Evolutionary conservation across 164 flowering plant species (phyloP), one percentile per base, ranked within the genome.

Genomic region (Vitis labrusca): DNA sequence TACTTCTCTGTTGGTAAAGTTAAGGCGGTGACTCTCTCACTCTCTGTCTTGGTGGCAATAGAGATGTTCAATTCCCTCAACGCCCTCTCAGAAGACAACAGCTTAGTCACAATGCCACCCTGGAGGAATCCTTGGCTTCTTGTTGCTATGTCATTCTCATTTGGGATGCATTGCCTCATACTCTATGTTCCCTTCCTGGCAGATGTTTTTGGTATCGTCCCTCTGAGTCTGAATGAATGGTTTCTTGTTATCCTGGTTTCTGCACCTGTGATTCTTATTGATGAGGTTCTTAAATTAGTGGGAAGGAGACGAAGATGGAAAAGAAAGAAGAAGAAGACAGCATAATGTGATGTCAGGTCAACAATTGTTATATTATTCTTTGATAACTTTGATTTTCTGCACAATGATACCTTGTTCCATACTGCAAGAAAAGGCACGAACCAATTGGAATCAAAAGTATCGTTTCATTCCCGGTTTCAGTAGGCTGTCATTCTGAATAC

Each of bases 61-160:
- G 97, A 94, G 82, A 90, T 92, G 98, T 88, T 94, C 66, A 94
- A 94, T 78, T 86, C 97, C 66, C 85, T 93, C 54, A 93, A 93
- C 69, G 98, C 98, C 9, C 81, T 93, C 47, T 93, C 97, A 2
- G 97, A 94, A 82, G 93, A 94, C 73, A 86, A 79, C 65, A 92
- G 98, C 79, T 80, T 94, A 83, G 27, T 91, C 50, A 82, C 55
- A 16, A 87, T 92, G 95, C 97, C 97, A 13, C 97, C 98, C 8
- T 92, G 97, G 97, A 88, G 76, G 67, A 94, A 94, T 75, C 97
- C 93, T 23, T 94, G 90, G 90, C 97, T 94, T 66, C 71, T 92
- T 71, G 84, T 89, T 32, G 99, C 99, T 27, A 88, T 92, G 97
- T 80, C 92, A 1, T 75, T 90, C 47, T 94, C 99, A 12, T 80